These are phyloP conservation scores for Russula vinacea DNA, from an alignment of 768 basidiomycete species.

Conservation along the genomic window DNA sequence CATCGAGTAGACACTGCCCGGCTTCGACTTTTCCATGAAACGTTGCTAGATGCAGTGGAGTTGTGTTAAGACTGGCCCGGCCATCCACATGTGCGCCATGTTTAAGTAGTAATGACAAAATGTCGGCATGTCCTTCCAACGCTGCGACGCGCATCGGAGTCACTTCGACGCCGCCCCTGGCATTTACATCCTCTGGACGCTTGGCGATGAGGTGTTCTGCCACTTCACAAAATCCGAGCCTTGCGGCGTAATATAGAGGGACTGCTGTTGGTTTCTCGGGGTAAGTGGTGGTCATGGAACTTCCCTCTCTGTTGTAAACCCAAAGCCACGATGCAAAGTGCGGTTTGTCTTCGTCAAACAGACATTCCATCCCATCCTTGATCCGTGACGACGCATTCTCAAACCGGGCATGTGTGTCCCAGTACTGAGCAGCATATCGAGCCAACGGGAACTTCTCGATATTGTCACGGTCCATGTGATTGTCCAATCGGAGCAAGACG, in stretches of 20 bases:
- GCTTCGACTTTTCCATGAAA: not conserved
- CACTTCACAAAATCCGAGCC: not conserved
- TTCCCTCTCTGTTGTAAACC: not conserved
- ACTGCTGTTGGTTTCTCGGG: not conserved
- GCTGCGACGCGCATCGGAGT: not conserved
- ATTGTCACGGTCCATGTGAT: not conserved
- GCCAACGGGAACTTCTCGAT: conserved; percentile 1
- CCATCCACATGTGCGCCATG: not conserved
- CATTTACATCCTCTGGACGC: not conserved
- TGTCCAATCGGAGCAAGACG: conserved; percentile 1
- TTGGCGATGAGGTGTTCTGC: not conserved
- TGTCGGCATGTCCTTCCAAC: not conserved
- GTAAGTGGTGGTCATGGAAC: no score
- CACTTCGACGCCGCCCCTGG: not conserved
- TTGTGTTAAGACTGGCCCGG: no score
- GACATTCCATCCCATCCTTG: not conserved
- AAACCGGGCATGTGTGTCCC: not conserved
- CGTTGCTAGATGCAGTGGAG: not conserved
- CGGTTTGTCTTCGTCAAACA: not conserved
- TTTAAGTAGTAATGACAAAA: not conserved
- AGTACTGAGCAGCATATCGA: not conserved
- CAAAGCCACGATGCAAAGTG: conserved; percentile 4
- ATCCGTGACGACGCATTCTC: not conserved
- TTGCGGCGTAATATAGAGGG: not conserved
- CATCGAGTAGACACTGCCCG: not conserved